A percentile compares a stretch with the other conserved stretches of the same genome.
Conservation (phyloP, 352 stramenopile species). For the Hyaloperonospora brassicae region DNA sequence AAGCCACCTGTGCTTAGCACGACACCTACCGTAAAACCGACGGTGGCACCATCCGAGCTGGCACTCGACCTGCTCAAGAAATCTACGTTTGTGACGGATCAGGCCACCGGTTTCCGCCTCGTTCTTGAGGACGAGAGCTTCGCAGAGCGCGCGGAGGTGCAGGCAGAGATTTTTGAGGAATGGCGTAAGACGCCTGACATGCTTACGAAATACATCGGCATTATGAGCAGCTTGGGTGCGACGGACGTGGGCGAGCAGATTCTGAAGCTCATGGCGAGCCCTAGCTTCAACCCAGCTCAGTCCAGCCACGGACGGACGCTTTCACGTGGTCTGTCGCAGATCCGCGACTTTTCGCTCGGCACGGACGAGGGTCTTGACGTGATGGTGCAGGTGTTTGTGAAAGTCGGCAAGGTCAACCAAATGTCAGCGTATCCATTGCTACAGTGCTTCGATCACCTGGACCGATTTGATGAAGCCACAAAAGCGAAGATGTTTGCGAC, state of each 20-base stretch:
- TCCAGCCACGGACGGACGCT: slow-evolving; percentile 67
- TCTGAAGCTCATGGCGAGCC: slow-evolving; percentile 47
- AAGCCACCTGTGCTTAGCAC: slow-evolving; percentile 41
- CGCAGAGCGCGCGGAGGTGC: slow-evolving; percentile 46
- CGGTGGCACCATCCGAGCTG: slow-evolving; percentile 36
- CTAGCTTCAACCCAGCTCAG: slow-evolving; percentile 68
- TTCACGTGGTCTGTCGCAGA: slow-evolving; percentile 56
- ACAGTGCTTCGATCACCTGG: slow-evolving; percentile 73
- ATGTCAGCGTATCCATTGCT: slow-evolving; percentile 78
- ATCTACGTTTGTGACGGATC: slow-evolving; percentile 64
- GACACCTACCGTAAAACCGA: slow-evolving; percentile 34
- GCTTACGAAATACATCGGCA: slow-evolving; percentile 73
- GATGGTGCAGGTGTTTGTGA: slow-evolving; percentile 60
- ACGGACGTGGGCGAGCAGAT: slow-evolving; percentile 68
- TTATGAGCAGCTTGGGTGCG: slow-evolving; percentile 57
- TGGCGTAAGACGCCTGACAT: slow-evolving; percentile 68
- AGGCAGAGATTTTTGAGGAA: slow-evolving; percentile 60
- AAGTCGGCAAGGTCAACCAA: slow-evolving; percentile 81
- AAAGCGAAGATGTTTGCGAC: slow-evolving; percentile 44
- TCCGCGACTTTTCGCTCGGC: slow-evolving; percentile 60
- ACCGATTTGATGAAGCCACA: slow-evolving; percentile 54
- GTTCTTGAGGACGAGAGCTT: slow-evolving; percentile 59
- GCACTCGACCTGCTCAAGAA: slow-evolving; percentile 51
- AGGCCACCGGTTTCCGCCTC: slow-evolving; percentile 50
- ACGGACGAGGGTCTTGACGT: slow-evolving; percentile 72